These are phyloP conservation scores for Trichosporon asahii DNA, from an alignment of 1,284 basidiomycete genomes.

Conservation along the genomic window DNA sequence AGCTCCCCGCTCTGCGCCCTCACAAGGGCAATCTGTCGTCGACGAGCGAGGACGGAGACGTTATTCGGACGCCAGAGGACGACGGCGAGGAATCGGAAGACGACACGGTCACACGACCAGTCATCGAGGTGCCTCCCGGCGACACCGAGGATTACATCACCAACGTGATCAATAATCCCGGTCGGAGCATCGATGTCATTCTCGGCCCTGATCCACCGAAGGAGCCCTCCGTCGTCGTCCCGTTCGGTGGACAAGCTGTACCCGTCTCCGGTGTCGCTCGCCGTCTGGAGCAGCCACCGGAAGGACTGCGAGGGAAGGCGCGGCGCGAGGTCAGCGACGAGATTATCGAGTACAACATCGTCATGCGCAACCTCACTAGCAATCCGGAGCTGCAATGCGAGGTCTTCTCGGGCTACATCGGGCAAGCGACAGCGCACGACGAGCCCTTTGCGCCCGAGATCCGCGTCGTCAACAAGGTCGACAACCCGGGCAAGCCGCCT, in stretches of 20 bases:
- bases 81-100: neutral
- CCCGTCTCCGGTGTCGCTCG: neutral
- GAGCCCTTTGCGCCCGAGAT: slow-evolving; percentile 67
- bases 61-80: neutral
- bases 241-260: neutral
- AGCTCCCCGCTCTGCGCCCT: neutral
- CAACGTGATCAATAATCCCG: neutral
- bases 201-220: slow-evolving; percentile 1
- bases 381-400: slow-evolving; percentile 42
- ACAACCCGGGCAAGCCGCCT: slow-evolving; percentile 61
- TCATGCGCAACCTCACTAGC: neutral
- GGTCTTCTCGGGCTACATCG: slow-evolving; percentile 61
- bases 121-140: neutral
- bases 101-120: neutral
- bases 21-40: neutral
- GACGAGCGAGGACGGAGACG: neutral
- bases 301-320: slow-evolving; percentile 5
- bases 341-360: neutral
- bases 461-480: slow-evolving; percentile 62
- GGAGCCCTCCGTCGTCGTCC: neutral
- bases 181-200: neutral
- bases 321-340: neutral
- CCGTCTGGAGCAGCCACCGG: neutral
- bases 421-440: slow-evolving; percentile 59
- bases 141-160: neutral